These are phyloP conservation scores for Aurifilum marmelostoma DNA, from an alignment of 2,329 filamentous ascomycete species.

Conservation along the genomic window DNA sequence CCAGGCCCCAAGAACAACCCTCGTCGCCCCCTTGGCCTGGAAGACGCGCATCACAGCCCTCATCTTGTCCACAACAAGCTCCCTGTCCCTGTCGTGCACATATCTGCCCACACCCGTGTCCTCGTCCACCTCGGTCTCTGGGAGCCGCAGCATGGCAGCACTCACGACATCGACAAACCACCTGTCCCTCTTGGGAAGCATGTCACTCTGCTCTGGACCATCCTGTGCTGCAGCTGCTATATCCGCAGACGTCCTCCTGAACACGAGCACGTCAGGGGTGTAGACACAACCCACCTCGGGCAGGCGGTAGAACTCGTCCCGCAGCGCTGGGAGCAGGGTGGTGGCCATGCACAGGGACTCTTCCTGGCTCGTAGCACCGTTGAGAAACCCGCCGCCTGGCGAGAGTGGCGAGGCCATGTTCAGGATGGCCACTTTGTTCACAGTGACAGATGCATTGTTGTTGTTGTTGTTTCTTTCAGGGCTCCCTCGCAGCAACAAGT, in stretches of 20 bases:
- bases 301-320: constrained; percentile 61
- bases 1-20: constrained; percentile 65
- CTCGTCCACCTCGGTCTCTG: constrained; percentile 50
- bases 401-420: constrained; percentile 52
- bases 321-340: constrained; percentile 61
- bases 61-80: constrained; percentile 59
- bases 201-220: not conserved
- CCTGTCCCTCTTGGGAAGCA: constrained; percentile 49
- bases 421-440: constrained; percentile 13
- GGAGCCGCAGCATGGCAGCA: constrained; percentile 62
- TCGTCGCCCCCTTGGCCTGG: constrained; percentile 47
- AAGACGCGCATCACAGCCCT: constrained; percentile 58
- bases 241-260: constrained; percentile 45
- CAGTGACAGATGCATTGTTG: not conserved
- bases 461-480: not conserved
- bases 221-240: not conserved
- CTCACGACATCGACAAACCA: constrained; percentile 63
- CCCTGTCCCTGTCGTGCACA: constrained; percentile 52
- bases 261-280: constrained; percentile 63
- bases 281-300: constrained; percentile 61
- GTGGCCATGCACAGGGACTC: constrained; percentile 65
- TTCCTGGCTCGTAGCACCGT: constrained; percentile 63
- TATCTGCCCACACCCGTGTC: constrained; percentile 38
- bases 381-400: constrained; percentile 63
- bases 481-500: not conserved